Evolutionary conservation across 1,284 basidiomycete species (phyloP).

Genomic region (Ganoderma leucocontextum): DNA sequence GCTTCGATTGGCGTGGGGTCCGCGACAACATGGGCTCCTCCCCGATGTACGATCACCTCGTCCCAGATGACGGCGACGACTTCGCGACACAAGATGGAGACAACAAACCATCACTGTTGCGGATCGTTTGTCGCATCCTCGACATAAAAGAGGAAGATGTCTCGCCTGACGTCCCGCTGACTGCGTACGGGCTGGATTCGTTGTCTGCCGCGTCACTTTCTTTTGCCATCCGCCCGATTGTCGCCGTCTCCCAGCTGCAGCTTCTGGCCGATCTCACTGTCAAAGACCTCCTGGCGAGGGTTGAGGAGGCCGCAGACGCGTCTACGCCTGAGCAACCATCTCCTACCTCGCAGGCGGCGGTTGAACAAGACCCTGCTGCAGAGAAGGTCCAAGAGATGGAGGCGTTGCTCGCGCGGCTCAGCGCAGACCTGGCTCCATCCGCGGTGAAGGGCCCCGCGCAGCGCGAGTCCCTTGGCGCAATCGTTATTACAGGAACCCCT

Average conservation of each 20-base stretch:
- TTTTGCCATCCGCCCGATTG: conserved; percentile 41
- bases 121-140: conserved; percentile 37
- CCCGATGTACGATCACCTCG: conserved; percentile 36
- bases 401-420: neutral
- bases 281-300: conserved; percentile 24
- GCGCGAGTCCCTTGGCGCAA: neutral
- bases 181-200: conserved; percentile 52
- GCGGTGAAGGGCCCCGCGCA: neutral
- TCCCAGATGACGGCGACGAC: conserved; percentile 12
- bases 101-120: neutral
- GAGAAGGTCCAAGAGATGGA: neutral
- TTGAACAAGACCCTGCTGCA: neutral
- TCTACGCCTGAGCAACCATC: neutral
- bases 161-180: conserved; percentile 48
- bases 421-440: neutral
- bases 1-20: conserved; percentile 41
- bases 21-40: conserved; percentile 34
- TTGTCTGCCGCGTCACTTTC: conserved; percentile 48
- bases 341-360: neutral
- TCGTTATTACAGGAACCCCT: neutral
- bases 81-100: neutral
- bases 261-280: conserved; percentile 45
- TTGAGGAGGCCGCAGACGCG: neutral
- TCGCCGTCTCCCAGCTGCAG: conserved; percentile 47
- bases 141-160: conserved; percentile 46